Evolutionary conservation across 1,284 basidiomycete genomes (phyloP), one percentile per base, ranked within the genome.

Genomic region (Rhodotorula mucilaginosa): DNA sequence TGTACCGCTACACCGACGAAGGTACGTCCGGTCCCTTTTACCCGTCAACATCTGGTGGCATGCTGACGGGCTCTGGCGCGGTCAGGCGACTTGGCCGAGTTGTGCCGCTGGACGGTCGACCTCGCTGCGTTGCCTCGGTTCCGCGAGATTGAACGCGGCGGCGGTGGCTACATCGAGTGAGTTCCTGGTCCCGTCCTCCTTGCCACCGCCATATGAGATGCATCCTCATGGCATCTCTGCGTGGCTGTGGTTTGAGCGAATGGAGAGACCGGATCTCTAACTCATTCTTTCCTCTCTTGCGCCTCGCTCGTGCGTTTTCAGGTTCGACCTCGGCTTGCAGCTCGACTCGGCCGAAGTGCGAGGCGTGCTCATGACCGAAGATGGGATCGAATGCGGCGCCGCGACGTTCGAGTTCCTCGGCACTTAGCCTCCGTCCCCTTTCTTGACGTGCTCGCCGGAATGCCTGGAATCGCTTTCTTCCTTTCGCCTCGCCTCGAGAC

Each of bases 31-130:
- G 10, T 15, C 15, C 46, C 23, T 65, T 18, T n/a, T 29, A 5
- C 31, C 4, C 56, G 6, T 10, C 1, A 8, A 13, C 39, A 44
- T 10, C 12, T 39, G n/a, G 8, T 16, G 5, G 8, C n/a, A n/a
- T 51, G 13, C 23, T 26, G 29, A 46, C 54, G 26, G 3, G 4
- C 12, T 16, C 39, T 44, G 39, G 8, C 10, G 1, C 39, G 39
- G 2, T 90, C 78, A 83, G 72, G 64, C 46, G 66, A 73, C 62
- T 64, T 77, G 65, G 74, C 57, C 47, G 73, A 74, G 49, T 82
- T 92, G 65, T 92, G 91, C 83, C 88, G 90, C 81, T 92, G 91
- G 91, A 90, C 88, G 12, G 90, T 92, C 58, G 89, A 92, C 80
- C 83, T 92, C 64, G 86, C 87, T 58, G 85, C 88, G 39, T 81